Conservation (phyloP, 345 rosid species). For the Clarkia xantiana region DNA sequence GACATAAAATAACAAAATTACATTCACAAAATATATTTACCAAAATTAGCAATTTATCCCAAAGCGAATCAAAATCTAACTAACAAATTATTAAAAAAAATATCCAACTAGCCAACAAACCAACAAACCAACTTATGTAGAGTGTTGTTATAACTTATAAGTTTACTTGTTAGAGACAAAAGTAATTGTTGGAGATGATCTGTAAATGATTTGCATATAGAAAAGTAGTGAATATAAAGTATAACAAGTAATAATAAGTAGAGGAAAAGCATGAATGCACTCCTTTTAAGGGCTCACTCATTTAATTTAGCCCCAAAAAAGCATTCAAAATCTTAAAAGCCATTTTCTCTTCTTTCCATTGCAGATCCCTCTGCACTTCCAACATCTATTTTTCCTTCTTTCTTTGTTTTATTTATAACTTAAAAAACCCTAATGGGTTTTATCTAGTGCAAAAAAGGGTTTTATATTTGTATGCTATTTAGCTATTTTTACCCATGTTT, state of each 20-base stretch:
- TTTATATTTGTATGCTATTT: too few species aligned
- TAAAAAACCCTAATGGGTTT: too few species aligned
- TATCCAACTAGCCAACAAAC: too few species aligned
- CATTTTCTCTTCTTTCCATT: constrained; percentile 11
- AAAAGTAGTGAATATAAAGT: constrained; percentile 6
- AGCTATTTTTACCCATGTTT: too few species aligned
- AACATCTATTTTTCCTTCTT: constrained; percentile 9
- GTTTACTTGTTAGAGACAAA: not conserved
- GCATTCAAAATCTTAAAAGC: constrained; percentile 5
- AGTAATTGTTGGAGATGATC: not conserved
- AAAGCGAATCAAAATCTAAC: too few species aligned
- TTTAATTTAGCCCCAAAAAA: not conserved
- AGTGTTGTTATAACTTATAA: too few species aligned
- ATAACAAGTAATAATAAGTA: constrained; percentile 1
- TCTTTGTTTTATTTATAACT: not conserved
- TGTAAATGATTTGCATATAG: constrained; percentile 11
- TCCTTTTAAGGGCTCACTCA: constrained; percentile 9
- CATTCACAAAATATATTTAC: too few species aligned
- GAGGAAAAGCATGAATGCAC: constrained; percentile 11
- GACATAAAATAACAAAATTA: too few species aligned
- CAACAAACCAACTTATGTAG: too few species aligned
- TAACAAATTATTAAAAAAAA: too few species aligned
- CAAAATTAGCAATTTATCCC: too few species aligned
- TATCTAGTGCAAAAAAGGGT: too few species aligned
- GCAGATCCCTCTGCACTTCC: constrained; percentile 20